Base-by-base conservation (phyloP, 2,329 filamentous ascomycete genomes). In the Sporothrix schenckii region DNA sequence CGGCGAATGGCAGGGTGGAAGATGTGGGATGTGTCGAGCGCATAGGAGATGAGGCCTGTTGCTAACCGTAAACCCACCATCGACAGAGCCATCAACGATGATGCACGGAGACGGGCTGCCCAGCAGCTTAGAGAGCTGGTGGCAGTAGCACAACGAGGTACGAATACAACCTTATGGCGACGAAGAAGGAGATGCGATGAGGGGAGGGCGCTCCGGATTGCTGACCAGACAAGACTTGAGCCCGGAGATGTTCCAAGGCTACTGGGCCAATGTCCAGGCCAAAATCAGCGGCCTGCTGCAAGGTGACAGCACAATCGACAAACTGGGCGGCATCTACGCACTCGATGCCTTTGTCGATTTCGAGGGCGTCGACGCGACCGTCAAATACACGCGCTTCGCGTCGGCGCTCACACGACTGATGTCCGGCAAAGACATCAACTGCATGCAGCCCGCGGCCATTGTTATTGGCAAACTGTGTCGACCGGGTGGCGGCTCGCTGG, bases 341-440 rank as follows among this genome's bases (percentile, higher is more conserved):
- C 88, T 99, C 72, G 94, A 97, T 79, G 91, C 91, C 70, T 88
- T 99, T 69, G 94, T 98, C 80, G 94, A 97, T 79, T 97, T 98
- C 79, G 94, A 97, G 76, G 94, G 94, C 71, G 92, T 97, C 75
- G 96, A 99, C 81, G 89, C 92, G 30, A 93, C 92, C 49, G 89
- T 93, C 76, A 98, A 98, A 81, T 97, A 95, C 71, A 97, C 94
- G 41, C 89, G 95, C 69, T 99, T 98, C 78, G 93, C 93, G 60
- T 93, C 93, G 74, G 96, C 94, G 77, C 87, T 99, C 72, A 92
- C 94, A 75, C 91, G 89, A 63, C 91, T 97, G 52, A 85, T 99
- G 75, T 89, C 94, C 76, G 94, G 94, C 73, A 97, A 94, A 78
- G 95, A 99, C 76, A 92, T 92, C 74, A 89, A 89, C 69, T 93